A percentile compares a stretch with the other conserved stretches of the same genome.
phyloP scores from a whole-genome alignment of 495 filamentous ascomycete genomes.

The Penicillium egyptiacum region DNA sequence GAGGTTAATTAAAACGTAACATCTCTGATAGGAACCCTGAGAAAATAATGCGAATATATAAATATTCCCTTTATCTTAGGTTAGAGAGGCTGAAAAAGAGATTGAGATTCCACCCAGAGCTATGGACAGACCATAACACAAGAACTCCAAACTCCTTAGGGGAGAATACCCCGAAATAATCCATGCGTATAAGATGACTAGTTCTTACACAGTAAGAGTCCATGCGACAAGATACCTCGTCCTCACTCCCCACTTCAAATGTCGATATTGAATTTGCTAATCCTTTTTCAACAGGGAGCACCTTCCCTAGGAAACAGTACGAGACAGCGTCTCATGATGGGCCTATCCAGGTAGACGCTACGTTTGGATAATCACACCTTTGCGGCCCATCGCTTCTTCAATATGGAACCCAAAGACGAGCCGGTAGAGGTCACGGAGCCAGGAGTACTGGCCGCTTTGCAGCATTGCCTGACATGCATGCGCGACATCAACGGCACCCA shows the following conservation, averaged over 20 bases:
- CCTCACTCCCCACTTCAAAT: neutral
- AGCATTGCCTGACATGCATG: slow-evolving; percentile 74
- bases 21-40: neutral
- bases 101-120: neutral
- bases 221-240: neutral
- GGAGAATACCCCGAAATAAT: neutral
- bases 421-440: slow-evolving; percentile 75
- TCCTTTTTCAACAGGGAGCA: neutral
- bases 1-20: neutral
- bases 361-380: slow-evolving; percentile 50
- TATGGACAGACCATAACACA: neutral
- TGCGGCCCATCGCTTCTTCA: slow-evolving; percentile 65
- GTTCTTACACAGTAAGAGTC: neutral
- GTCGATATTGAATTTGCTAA: neutral
- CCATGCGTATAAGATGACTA: neutral
- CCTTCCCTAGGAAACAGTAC: neutral
- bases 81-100: neutral
- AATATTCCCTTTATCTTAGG: neutral
- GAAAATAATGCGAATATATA: neutral
- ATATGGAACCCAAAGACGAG: slow-evolving; percentile 82
- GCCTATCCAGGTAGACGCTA: slow-evolving; percentile 22
- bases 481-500: slow-evolving; percentile 68
- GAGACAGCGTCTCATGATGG: neutral
- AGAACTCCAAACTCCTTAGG: neutral
- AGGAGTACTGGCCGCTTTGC: slow-evolving; percentile 64